These are phyloP conservation scores for Saccharomyces eubayanus DNA, from an alignment of 805 yeast genomes.

Conservation along the genomic window DNA sequence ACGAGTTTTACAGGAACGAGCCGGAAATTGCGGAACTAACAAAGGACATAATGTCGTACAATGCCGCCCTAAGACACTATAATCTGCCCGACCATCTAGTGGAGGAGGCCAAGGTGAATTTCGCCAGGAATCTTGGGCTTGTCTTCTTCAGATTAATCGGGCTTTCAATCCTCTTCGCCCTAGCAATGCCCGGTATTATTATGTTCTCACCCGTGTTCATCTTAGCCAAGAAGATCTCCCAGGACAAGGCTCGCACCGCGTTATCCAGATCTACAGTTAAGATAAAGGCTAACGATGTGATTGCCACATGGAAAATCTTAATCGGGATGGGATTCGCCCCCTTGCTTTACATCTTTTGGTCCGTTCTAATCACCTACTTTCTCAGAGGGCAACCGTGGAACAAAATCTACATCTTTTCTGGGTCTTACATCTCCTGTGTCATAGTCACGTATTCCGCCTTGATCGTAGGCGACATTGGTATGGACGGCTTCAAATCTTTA, in stretches of 20 bases:
- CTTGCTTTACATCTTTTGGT: constrained; percentile 70
- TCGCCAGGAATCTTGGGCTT: constrained; percentile 41
- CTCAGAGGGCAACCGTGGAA: constrained; percentile 27
- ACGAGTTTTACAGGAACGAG: constrained; percentile 60
- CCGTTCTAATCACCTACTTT: constrained; percentile 44
- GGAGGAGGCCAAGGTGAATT: constrained; percentile 45
- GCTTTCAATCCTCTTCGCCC: constrained; percentile 45
- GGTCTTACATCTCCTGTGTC: constrained; percentile 58
- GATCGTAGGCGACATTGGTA: constrained; percentile 85
- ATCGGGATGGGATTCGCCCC: constrained; percentile 89
- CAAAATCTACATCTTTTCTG: constrained; percentile 36
- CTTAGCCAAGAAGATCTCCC: constrained; percentile 66
- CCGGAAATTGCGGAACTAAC: constrained; percentile 57
- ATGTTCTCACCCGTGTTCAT: constrained; percentile 84
- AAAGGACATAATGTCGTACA: constrained; percentile 59
- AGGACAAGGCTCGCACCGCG: constrained; percentile 65
- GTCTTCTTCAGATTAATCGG: constrained; percentile 50
- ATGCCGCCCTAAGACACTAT: constrained; percentile 60
- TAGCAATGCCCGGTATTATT: constrained; percentile 82
- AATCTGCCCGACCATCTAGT: constrained; percentile 47
- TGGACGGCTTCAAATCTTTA: constrained; percentile 77
- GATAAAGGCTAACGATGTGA: constrained; percentile 84
- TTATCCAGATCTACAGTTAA: constrained; percentile 83
- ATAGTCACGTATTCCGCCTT: constrained; percentile 83
- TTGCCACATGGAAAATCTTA: constrained; percentile 95